Percentiles rank a stretch among this genome's conserved stretches.
phyloP scores from a whole-genome alignment of 1,284 basidiomycete genomes.

The Clitocybe nebularis region DNA sequence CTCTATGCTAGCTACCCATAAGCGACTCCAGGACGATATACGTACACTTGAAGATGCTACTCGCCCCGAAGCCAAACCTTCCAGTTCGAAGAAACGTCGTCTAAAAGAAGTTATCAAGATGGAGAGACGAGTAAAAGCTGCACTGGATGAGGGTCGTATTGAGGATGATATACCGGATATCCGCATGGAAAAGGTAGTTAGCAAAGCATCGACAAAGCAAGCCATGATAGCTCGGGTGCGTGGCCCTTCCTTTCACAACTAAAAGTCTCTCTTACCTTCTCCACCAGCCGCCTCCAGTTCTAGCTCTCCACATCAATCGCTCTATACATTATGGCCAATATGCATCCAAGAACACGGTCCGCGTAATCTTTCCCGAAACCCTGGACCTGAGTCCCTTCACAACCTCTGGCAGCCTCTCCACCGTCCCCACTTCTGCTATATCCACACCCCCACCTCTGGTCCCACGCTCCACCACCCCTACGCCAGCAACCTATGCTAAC shows the following conservation, averaged over 20 bases:
- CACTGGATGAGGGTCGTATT: slow-evolving; percentile 70
- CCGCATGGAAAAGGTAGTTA: slow-evolving; percentile 69
- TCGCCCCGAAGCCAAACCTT: slow-evolving; percentile 36
- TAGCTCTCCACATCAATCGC: slow-evolving; percentile 85
- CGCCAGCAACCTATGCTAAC: slow-evolving; percentile 45
- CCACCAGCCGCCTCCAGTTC: slow-evolving; percentile 71
- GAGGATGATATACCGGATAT: slow-evolving; percentile 78
- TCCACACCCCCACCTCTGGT: slow-evolving; percentile 49
- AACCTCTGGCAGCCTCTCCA: slow-evolving; percentile 72
- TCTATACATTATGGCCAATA: slow-evolving; percentile 76
- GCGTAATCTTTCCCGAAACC: slow-evolving; percentile 78
- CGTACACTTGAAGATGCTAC: slow-evolving; percentile 47
- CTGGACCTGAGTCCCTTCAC: slow-evolving; percentile 85
- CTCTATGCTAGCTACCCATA: slow-evolving; percentile 68
- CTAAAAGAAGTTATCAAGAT: slow-evolving; percentile 66
- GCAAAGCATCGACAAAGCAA: slow-evolving; percentile 78
- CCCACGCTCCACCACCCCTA: slow-evolving; percentile 50
- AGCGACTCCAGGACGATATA: slow-evolving; percentile 54
- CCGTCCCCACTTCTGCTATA: slow-evolving; percentile 60
- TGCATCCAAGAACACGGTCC: slow-evolving; percentile 77
- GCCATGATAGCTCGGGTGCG: slow-evolving; percentile 82
- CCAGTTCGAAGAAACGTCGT: slow-evolving; percentile 66
- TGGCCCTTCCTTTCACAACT: slow-evolving; percentile 13
- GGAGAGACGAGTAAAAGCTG: slow-evolving; percentile 54
- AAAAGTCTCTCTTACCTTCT: slow-evolving; percentile 9